These are phyloP conservation scores for Prunus davidiana DNA, from an alignment of 306 rosid species.

Conservation along the genomic window DNA sequence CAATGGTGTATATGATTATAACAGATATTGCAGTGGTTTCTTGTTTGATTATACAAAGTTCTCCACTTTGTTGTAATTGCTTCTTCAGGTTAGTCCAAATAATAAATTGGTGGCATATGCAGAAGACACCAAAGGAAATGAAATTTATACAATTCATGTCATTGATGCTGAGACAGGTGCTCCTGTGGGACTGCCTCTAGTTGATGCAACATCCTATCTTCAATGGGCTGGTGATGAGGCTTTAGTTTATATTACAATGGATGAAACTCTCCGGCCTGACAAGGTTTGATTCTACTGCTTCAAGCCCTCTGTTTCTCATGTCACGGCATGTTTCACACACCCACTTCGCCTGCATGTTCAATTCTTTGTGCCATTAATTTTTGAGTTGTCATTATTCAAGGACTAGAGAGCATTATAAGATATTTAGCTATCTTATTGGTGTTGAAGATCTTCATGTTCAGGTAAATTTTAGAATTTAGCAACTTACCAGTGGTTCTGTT, in stretches of 20 bases:
- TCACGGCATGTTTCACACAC: background rate
- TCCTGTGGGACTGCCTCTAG: conserved; percentile 57
- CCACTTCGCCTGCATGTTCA: background rate
- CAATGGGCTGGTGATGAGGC: conserved; percentile 74
- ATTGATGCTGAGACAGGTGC: conserved; percentile 71
- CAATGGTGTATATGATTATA: background rate
- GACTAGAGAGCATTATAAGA: background rate
- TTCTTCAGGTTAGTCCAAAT: conserved; percentile 75
- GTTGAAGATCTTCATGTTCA: background rate
- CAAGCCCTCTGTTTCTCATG: background rate
- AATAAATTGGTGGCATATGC: conserved; percentile 80
- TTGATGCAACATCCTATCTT: conserved; percentile 48
- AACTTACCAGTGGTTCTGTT: background rate
- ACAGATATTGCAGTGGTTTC: background rate
- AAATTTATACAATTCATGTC: conserved; percentile 71
- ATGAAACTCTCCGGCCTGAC: conserved; percentile 79
- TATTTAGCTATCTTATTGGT: background rate
- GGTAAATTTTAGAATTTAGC: background rate
- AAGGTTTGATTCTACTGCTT: conserved; percentile 49
- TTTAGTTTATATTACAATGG: conserved; percentile 79
- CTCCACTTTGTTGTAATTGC: background rate
- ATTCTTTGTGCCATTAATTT: background rate
- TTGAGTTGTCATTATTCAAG: background rate
- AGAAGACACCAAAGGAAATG: conserved; percentile 91
- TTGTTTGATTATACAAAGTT: background rate